Conservation (phyloP, 2,329 filamentous ascomycete genomes). For the Trichoderma oligosporum region DNA sequence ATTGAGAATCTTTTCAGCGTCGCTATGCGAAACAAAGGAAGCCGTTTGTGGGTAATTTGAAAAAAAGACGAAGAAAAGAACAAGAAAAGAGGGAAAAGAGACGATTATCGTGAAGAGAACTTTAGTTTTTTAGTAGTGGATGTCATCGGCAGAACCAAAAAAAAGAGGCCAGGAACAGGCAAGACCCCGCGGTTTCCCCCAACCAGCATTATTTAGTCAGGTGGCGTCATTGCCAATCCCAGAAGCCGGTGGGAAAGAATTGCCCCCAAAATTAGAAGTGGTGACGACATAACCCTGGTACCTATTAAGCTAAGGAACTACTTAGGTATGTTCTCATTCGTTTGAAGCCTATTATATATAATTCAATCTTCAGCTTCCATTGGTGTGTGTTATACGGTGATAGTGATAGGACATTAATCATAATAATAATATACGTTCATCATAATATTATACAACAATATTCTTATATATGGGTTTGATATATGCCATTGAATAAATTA, state of each 20-base stretch:
- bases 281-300: too few relatives aligned
- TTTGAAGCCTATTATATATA: too few relatives aligned
- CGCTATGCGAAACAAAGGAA: not conserved
- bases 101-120: not conserved
- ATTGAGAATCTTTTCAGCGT: not conserved
- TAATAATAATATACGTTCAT: not conserved
- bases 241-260: not conserved
- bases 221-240: slow-evolving; percentile 11
- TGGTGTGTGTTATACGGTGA: too few relatives aligned
- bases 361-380: too few relatives aligned
- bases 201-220: not conserved
- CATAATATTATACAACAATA: slow-evolving; percentile 12
- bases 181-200: slow-evolving; percentile 6
- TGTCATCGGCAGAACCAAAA: slow-evolving; percentile 2
- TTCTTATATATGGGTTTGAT: not conserved
- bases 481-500: slow-evolving; percentile 17
- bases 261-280: not conserved
- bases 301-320: not conserved
- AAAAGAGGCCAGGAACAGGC: slow-evolving; percentile 10
- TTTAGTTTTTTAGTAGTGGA: not conserved
- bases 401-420: not conserved
- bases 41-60: not conserved
- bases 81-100: not conserved
- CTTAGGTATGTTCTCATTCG: too few relatives aligned
- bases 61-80: too few relatives aligned